These are phyloP conservation scores for Colletotrichum spinosum DNA, from an alignment of 2,329 filamentous ascomycete species.

Conservation along the genomic window DNA sequence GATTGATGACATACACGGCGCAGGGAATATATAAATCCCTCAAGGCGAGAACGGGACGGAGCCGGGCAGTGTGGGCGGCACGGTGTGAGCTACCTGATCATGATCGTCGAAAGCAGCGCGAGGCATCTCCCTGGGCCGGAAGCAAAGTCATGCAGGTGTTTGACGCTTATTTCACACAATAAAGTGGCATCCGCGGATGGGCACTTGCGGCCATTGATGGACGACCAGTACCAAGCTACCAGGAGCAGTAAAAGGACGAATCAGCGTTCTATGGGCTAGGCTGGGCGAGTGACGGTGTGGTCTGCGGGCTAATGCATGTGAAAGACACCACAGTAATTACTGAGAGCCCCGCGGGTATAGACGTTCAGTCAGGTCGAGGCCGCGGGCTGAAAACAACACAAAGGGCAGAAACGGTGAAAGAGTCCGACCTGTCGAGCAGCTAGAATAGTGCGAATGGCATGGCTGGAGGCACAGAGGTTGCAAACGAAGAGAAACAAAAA, in stretches of 20 bases:
- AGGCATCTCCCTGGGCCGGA: neutral
- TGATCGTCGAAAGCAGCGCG: conserved; percentile 1
- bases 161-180: conserved; percentile 19
- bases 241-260: neutral
- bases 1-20: conserved; percentile 46
- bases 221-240: neutral
- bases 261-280: neutral
- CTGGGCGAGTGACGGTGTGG: neutral
- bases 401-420: neutral
- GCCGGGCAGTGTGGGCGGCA: conserved; percentile 4
- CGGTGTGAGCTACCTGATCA: conserved; percentile 8
- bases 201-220: neutral
- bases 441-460: too few relatives aligned
- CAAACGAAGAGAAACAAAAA: conserved; percentile 12
- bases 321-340: neutral
- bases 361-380: neutral
- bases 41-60: conserved; percentile 34
- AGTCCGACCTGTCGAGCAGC: neutral
- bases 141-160: conserved; percentile 25
- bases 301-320: neutral
- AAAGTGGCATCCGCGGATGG: conserved; percentile 1
- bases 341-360: neutral
- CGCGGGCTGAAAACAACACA: conserved; percentile 6
- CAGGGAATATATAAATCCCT: conserved; percentile 48
- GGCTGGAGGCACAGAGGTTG: neutral